Evolutionary conservation across 192 early-diverging fungal species (phyloP), one percentile per base, ranked within the genome.

Genomic region (Phlyctochytrium planicorne): DNA sequence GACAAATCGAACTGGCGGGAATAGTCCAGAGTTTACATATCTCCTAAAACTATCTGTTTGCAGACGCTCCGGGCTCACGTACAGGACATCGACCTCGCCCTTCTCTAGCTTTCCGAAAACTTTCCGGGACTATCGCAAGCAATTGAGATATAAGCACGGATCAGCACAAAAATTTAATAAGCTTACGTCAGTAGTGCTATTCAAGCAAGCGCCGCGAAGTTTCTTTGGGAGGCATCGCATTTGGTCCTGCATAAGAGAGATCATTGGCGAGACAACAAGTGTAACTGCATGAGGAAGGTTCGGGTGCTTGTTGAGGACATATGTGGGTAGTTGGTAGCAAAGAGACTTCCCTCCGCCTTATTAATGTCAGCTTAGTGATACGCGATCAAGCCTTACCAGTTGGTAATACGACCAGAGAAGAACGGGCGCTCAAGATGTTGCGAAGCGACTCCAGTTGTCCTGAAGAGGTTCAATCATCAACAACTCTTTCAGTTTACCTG

Each of bases 221-320:
- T 76, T 79, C 2, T 70, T 40, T 0, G 88, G 89, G 40, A 94
- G 62, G 34, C 84, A 82, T 23, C 80, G 80, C 32, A 93, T 78
- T 71, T 94, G 93, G 69, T 94, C 93, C 36, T 91, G 82, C 91
- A 94, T 94, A 2, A 94, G 79, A 3, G 91, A 88, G 29, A 94
- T 79, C 64, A 88, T 86, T 2, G 93, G 93, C 0, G 88, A 91
- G 16, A 94, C 80, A 3, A 94, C 93, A 31, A 94, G 55, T 17
- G 87, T 90, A 1, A 65, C 16, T 24, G 37, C 29, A 24, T 65
- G 31, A 47, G 40, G 40, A 14, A 20, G 10, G 20, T 47, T 20
- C 25, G 69, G 59, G 2, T 72, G 2, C 14, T 53, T 12, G 2
- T 61, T 33, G 27, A 91, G 67, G 23, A 92, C 75, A n/a, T 79